A percentile compares a stretch with the other conserved stretches of the same genome.
These are phyloP conservation scores for Chlorella sp. DNA, from an alignment of 139 green algal species.

Conservation along the genomic window DNA sequence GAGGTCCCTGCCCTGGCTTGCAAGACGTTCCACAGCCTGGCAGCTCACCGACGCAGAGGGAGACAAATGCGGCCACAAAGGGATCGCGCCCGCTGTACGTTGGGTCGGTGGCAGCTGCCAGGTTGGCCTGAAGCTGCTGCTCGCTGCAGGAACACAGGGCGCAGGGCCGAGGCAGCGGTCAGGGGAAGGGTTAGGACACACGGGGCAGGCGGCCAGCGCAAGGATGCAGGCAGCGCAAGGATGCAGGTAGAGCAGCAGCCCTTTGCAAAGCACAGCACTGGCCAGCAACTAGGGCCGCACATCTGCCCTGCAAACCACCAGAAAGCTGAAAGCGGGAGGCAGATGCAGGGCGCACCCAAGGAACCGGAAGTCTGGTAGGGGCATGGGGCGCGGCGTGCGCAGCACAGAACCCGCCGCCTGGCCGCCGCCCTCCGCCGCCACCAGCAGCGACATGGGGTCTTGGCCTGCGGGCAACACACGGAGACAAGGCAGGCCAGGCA, in stretches of 20 bases:
- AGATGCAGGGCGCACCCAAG: neutral
- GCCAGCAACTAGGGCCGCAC: too few relatives aligned
- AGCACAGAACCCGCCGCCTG: neutral
- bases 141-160: slow-evolving; percentile 1
- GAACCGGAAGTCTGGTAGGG: slow-evolving; percentile 2
- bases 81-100: slow-evolving; percentile 12
- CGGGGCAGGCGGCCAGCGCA: too few relatives aligned
- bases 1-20: neutral
- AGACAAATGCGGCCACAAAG: slow-evolving; percentile 32
- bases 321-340: neutral
- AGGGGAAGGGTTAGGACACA: too few relatives aligned
- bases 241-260: too few relatives aligned
- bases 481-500: too few relatives aligned
- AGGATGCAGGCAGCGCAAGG: too few relatives aligned
- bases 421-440: neutral
- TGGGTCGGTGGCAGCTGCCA: slow-evolving; percentile 28
- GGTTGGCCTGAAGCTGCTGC: slow-evolving; percentile 32
- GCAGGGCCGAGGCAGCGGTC: too few relatives aligned
- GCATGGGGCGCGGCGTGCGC: neutral
- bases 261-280: too few relatives aligned
- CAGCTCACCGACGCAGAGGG: slow-evolving; percentile 8
- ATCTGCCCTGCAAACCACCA: neutral
- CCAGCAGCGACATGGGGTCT: neutral
- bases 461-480: slow-evolving; percentile 11
- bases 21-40: neutral